Evolutionary conservation across 805 yeast genomes (phyloP).

Genomic region (Wickerhamomyces strasburgensis): DNA sequence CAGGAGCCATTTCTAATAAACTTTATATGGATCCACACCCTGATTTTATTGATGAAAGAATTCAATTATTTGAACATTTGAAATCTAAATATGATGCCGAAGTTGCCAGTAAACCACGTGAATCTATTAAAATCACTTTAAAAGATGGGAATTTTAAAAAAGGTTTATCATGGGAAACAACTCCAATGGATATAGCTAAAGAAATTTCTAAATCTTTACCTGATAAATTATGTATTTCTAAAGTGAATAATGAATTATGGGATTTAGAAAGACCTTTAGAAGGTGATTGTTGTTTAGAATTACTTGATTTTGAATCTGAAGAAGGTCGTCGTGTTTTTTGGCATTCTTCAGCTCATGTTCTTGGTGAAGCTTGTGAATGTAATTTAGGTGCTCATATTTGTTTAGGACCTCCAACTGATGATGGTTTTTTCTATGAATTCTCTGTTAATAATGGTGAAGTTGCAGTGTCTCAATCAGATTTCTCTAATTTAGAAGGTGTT

Average conservation of each 20-base stretch:
- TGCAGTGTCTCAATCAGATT: conserved; percentile 77
- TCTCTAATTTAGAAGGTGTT: conserved; percentile 75
- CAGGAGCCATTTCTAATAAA: conserved; percentile 29
- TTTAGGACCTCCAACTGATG: conserved; percentile 95
- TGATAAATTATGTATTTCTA: conserved; percentile 87
- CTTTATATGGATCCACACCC: conserved; percentile 71
- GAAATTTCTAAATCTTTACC: conserved; percentile 80
- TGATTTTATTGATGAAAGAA: conserved; percentile 75
- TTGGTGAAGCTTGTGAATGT: conserved; percentile 98
- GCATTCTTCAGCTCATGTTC: conserved; percentile 98
- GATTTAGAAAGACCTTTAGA: conserved; percentile 94
- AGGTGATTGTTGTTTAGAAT: conserved; percentile 60
- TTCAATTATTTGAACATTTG: conserved; percentile 71
- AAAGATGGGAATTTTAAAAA: conserved; percentile 79
- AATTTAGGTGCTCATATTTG: conserved; percentile 91
- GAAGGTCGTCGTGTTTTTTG: conserved; percentile 96
- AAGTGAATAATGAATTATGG: conserved; percentile 89
- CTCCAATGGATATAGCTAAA: conserved; percentile 82
- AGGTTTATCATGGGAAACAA: conserved; percentile 84
- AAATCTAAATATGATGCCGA: conserved; percentile 73
- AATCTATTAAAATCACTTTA: conserved; percentile 71
- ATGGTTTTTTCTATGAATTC: conserved; percentile 97
- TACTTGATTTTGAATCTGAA: conserved; percentile 86
- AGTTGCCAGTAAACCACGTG: conserved; percentile 55
- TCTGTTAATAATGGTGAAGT: conserved; percentile 72